phyloP scores from a whole-genome alignment of 345 rosid species.

The Eucalyptus virginea region DNA sequence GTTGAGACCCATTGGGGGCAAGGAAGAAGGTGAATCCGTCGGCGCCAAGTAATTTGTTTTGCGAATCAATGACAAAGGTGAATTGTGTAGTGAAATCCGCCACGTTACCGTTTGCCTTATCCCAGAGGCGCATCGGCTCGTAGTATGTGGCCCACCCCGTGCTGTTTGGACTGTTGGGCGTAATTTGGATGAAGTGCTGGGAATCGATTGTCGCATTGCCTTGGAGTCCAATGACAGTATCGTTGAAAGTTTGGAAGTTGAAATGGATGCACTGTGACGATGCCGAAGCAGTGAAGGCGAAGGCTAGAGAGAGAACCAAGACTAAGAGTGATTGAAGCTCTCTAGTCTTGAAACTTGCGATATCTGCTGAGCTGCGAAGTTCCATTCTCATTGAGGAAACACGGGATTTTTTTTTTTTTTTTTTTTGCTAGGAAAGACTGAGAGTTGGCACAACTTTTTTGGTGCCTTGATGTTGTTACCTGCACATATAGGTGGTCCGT shows the following conservation, averaged over 20 bases:
- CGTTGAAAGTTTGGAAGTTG: neutral
- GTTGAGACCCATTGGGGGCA: no score
- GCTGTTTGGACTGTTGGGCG: neutral
- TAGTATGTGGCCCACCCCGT: neutral
- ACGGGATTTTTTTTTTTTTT: no score
- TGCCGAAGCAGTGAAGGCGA: neutral
- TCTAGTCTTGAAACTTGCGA: neutral
- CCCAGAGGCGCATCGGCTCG: neutral
- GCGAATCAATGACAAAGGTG: neutral
- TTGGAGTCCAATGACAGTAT: fast-evolving
- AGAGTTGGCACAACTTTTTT: no score
- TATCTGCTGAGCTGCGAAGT: neutral
- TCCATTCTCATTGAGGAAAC: neutral
- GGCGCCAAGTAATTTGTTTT: fast-evolving
- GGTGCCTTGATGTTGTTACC: no score
- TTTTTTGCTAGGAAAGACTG: no score
- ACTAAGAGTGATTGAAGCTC: neutral
- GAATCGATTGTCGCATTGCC: neutral
- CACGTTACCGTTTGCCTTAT: neutral
- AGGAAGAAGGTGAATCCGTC: constrained; percentile 3
- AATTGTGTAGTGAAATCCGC: neutral
- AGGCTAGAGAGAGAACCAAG: neutral
- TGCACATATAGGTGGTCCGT: no score
- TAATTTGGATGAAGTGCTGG: neutral
- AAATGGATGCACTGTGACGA: no score